A percentile compares a stretch with the other conserved stretches of the same genome.
Evolutionary conservation across 768 basidiomycete genomes (phyloP).

Genomic region (Psilocybe sp.): DNA sequence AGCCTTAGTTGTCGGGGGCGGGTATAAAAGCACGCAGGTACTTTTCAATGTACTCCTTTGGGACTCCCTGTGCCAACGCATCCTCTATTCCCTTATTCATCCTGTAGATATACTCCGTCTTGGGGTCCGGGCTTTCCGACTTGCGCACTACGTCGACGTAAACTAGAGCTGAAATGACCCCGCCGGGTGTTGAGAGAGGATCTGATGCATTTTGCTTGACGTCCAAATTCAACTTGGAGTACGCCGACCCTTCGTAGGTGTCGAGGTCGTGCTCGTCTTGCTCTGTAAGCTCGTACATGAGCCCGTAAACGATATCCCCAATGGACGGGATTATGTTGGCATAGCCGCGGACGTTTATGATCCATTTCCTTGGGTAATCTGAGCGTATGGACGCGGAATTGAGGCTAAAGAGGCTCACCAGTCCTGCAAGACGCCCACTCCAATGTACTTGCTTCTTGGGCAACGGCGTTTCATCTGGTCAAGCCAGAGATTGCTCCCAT

Average conservation of each 20-base stretch:
- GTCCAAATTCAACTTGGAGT: slow-evolving; percentile 32
- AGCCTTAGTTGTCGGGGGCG: slow-evolving; percentile 8
- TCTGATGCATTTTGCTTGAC: slow-evolving; percentile 20
- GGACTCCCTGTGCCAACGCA: slow-evolving; percentile 35
- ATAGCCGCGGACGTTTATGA: slow-evolving; percentile 42
- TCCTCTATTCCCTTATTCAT: slow-evolving; percentile 46
- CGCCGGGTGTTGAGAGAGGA: not conserved
- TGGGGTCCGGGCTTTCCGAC: slow-evolving; percentile 27
- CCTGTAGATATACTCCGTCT: slow-evolving; percentile 40
- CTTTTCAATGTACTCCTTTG: slow-evolving; percentile 39
- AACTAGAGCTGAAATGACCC: slow-evolving; percentile 28
- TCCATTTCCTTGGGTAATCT: slow-evolving; percentile 39
- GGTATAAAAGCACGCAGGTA: slow-evolving; percentile 43
- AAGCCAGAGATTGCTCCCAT: slow-evolving; percentile 50
- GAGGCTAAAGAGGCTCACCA: slow-evolving; percentile 29
- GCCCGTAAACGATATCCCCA: slow-evolving; percentile 40
- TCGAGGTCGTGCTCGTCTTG: slow-evolving; percentile 41
- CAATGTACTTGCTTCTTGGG: slow-evolving; percentile 37
- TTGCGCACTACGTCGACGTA: slow-evolving; percentile 38
- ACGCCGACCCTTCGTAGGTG: slow-evolving; percentile 34
- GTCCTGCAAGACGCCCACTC: slow-evolving; percentile 34
- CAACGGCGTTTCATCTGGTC: slow-evolving; percentile 49
- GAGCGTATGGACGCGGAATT: not conserved
- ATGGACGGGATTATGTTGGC: slow-evolving; percentile 41
- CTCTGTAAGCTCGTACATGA: slow-evolving; percentile 38